A percentile compares a stretch with the other conserved stretches of the same genome.
Evolutionary conservation across 768 basidiomycete genomes (phyloP).

Genomic region (Zangia roseola): DNA sequence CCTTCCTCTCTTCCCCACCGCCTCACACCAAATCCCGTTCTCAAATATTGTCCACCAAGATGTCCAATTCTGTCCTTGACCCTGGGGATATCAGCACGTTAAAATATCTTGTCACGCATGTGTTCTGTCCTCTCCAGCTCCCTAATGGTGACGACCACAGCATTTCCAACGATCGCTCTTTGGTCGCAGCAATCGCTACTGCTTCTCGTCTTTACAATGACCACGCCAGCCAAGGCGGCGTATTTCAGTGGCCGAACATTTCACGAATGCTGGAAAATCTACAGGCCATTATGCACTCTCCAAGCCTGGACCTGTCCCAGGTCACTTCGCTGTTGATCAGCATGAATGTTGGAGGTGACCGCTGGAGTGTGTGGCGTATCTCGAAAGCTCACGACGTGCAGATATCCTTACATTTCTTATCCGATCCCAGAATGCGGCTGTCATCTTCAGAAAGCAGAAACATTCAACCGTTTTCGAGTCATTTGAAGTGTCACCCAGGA

Average conservation of each 20-base stretch:
- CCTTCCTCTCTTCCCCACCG: too few species aligned
- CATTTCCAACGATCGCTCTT: constrained; percentile 21
- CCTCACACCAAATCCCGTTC: too few species aligned
- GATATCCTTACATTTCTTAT: constrained; percentile 39
- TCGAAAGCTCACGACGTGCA: constrained; percentile 10
- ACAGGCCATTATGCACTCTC: constrained; percentile 2
- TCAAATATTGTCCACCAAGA: not conserved
- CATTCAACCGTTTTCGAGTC: constrained; percentile 36
- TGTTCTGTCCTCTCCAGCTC: constrained; percentile 40
- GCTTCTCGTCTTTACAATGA: constrained; percentile 21
- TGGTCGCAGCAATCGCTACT: constrained; percentile 22
- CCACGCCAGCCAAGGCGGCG: constrained; percentile 2
- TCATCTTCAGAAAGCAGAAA: constrained; percentile 34
- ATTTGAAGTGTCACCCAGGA: constrained; percentile 42
- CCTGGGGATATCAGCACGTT: not conserved
- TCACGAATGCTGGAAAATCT: constrained; percentile 24
- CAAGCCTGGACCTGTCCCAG: not conserved
- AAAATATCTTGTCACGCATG: constrained; percentile 36
- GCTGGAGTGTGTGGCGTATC: not conserved
- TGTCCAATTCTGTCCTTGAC: not conserved
- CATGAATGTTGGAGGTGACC: constrained; percentile 16
- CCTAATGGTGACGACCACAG: constrained; percentile 34
- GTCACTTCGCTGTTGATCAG: constrained; percentile 12
- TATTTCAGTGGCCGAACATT: constrained; percentile 32
- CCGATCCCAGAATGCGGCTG: constrained; percentile 44